Base-by-base conservation (phyloP, 2,329 filamentous ascomycete genomes). In the Dactylonectria estremocensis region DNA sequence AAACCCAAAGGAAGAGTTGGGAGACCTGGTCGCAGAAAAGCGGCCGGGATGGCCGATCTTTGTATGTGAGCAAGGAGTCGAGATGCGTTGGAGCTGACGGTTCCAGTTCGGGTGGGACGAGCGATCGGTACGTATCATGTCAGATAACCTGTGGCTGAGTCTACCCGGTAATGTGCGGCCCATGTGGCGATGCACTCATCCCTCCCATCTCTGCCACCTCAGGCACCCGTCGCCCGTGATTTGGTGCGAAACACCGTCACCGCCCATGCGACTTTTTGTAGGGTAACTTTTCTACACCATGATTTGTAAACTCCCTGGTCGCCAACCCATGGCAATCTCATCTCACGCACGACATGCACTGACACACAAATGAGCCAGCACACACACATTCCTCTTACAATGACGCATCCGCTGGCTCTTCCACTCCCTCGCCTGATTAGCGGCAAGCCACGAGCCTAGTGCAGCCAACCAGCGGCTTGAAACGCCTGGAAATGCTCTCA, bases 71-170 rank as follows among this genome's bases (percentile, higher is more conserved):
- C 24, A 28, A 28, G 24, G 7, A 28, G 24, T n/a, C n/a, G n/a
- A n/a, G n/a, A n/a, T n/a, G n/a, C 24, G 24, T 28, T 28, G 7
- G 24, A 28, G 24, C 24, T 28, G 24, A 28, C 24, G 7, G 7
- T 28, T 4, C 4, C 24, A 28, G n/a, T n/a, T n/a, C n/a, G 24
- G 24, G 14, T n/a, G 40, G 40, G 40, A 43, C n/a, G 40, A n/a
- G 40, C n/a, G 16, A 10, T 10, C 3, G 16, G 40, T 43, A 43
- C 40, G 40, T 43, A 43, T n/a, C 40, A n/a, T 46, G 16, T 6
- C 22, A 62, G 50, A 31, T 49, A 52, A 53, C 31, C n/a, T 46
- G 61, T 64, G 46, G 61, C 55, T 59, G 52, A 20, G 48, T 20
- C 22, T 2, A 28, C n/a, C n/a, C n/a, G 24, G 24, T 28, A 28